Conservation (phyloP, 805 yeast genomes). For the Candida tibetensis region DNA sequence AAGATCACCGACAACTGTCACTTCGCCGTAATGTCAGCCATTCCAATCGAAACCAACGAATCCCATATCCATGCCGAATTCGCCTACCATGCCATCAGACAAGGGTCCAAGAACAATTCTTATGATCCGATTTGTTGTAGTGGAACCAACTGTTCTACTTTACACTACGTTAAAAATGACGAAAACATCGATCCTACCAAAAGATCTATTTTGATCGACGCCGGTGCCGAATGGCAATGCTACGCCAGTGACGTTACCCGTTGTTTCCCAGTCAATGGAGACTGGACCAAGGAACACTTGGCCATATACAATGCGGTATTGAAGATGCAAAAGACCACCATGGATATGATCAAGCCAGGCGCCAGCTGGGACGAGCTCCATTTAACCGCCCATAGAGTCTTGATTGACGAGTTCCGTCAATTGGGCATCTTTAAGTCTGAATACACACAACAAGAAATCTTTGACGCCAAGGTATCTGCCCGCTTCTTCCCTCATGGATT, state of each 20-base stretch:
- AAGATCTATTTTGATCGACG: conserved; percentile 79
- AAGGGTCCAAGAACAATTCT: conserved; percentile 85
- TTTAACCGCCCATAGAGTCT: conserved; percentile 69
- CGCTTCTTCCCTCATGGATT: conserved; percentile 93
- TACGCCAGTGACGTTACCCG: conserved; percentile 94
- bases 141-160: conserved; percentile 86
- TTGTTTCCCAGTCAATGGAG: conserved; percentile 88
- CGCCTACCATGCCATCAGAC: conserved; percentile 87
- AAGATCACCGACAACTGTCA: conserved; percentile 86
- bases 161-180: conserved; percentile 86
- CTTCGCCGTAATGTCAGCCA: conserved; percentile 86
- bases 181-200: conserved; percentile 43
- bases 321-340: conserved; percentile 76
- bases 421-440: conserved; percentile 72
- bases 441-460: conserved; percentile 60
- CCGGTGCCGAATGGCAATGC: conserved; percentile 96
- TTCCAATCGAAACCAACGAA: conserved; percentile 84
- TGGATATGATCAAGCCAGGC: conserved; percentile 77
- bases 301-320: conserved; percentile 75
- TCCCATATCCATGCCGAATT: conserved; percentile 95
- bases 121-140: conserved; percentile 96
- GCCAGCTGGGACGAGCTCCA: conserved; percentile 84
- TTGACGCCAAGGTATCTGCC: conserved; percentile 65
- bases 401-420: conserved; percentile 66
- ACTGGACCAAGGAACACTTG: conserved; percentile 84